phyloP scores from a whole-genome alignment of 139 green algal species.

The Micromonas commoda region DNA sequence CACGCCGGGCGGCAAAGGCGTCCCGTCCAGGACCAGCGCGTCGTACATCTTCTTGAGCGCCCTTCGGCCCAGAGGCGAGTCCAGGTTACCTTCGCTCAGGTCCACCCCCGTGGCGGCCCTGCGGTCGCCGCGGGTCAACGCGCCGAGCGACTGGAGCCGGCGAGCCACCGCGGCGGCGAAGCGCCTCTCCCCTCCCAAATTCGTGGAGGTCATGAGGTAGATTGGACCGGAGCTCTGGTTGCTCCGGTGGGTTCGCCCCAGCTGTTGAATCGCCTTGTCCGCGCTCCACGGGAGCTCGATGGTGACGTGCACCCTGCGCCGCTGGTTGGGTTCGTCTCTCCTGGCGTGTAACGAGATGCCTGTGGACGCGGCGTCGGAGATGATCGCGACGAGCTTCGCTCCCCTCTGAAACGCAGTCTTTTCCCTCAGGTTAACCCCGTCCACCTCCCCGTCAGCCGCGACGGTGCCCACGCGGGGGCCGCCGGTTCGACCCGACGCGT shows the following conservation, averaged over 20 bases:
- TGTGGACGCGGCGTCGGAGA: slow-evolving; percentile 75
- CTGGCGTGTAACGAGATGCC: slow-evolving; percentile 78
- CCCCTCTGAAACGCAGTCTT: slow-evolving; percentile 72
- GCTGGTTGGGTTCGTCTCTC: slow-evolving; percentile 40
- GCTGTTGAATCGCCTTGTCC: slow-evolving; percentile 89
- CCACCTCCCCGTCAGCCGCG: not conserved
- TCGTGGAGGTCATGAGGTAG: slow-evolving; percentile 66
- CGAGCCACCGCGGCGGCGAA: slow-evolving; percentile 78
- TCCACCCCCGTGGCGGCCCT: slow-evolving; percentile 57
- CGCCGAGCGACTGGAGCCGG: slow-evolving; percentile 77
- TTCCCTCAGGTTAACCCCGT: slow-evolving; percentile 66
- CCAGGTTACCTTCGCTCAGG: slow-evolving; percentile 49
- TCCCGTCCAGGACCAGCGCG: not conserved
- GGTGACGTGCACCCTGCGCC: slow-evolving; percentile 70
- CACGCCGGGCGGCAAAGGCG: not conserved
- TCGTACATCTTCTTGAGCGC: slow-evolving; percentile 49
- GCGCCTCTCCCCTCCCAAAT: slow-evolving; percentile 73
- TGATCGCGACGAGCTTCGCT: slow-evolving; percentile 82
- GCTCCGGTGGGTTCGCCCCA: slow-evolving; percentile 61
- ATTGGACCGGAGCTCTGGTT: slow-evolving; percentile 53
- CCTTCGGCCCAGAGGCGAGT: slow-evolving; percentile 43
- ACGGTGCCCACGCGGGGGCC: not conserved
- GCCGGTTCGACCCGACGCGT: not conserved
- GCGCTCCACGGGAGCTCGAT: slow-evolving; percentile 85
- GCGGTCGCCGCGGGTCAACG: slow-evolving; percentile 79